Base-by-base conservation (phyloP, 768 basidiomycete genomes). In the Holtermanniella nyarrowii region DNA sequence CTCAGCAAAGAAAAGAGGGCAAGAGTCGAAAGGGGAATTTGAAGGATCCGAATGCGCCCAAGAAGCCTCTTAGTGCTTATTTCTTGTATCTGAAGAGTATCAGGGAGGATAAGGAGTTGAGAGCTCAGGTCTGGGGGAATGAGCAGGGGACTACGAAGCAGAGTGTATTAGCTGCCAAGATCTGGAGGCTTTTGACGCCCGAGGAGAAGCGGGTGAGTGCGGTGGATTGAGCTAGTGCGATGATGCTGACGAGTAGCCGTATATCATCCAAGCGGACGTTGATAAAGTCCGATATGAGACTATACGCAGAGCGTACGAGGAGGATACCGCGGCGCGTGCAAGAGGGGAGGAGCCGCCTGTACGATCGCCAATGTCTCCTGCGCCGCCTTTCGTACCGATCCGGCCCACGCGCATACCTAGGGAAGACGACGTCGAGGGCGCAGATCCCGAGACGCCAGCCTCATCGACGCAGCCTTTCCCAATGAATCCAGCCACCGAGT, bases 1-100 rank as follows among this genome's bases (percentile, higher is more conserved):
- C 90, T 39, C 87, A 88, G 25, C 89, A 93, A 73, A 82, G 90
- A 54, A 88, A 88, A 73, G 85, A 86, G 14, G 90, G 90, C 56
- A 89, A 88, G 72, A 89, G 86, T 37, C 79, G 88, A 57, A 87
- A 85, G 78, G 84, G 84, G 59, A 95, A 95, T 69, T 85, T 95
- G 73, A 93, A 91, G 75, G 89, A 95, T 69, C 89, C 89, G 26
- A 93, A 95, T 66, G 90, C 88, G 5, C 90, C 90, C 2, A 91
- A 89, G 81, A 93, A 93, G 67, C 90, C 90, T 4, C 79, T 93
- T 42, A 84, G 82, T 66, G 88, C 90, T 0, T 95, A 93, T 65
- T 93, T 95, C 59, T 86, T 91, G 82, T 95, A 90, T 76, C 71
- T 93, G 58, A 88, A 90, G 69, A 81, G 83, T 42, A 95, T 95